Evolutionary conservation across 768 basidiomycete genomes (phyloP).

Genomic region (Hericium rajendrae): DNA sequence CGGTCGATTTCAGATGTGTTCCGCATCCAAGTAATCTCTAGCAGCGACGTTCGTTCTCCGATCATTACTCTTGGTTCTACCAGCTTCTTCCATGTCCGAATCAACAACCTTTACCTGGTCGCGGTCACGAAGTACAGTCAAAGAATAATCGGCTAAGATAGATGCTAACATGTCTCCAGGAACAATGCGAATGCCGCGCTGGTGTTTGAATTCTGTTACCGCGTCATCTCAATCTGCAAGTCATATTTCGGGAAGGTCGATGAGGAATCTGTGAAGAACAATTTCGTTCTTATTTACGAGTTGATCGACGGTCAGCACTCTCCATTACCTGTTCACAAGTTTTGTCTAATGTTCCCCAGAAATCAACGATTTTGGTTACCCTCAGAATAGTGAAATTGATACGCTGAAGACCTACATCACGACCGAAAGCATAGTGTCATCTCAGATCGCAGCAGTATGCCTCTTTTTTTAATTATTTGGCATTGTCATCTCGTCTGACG

Average conservation of each 20-base stretch:
- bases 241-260: constrained; percentile 98
- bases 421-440: constrained; percentile 87
- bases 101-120: constrained; percentile 93
- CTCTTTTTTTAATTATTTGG: background rate
- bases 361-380: constrained; percentile 98
- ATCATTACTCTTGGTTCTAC: constrained; percentile 97
- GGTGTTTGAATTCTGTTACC: constrained; percentile 96
- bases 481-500: background rate
- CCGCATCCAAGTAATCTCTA: constrained; percentile 97
- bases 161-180: constrained; percentile 29
- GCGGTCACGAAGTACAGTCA: constrained; percentile 83
- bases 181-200: constrained; percentile 96
- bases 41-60: constrained; percentile 92
- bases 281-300: constrained; percentile 97
- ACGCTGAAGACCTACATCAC: constrained; percentile 97
- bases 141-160: background rate
- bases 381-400: constrained; percentile 97
- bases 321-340: background rate
- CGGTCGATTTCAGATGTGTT: constrained; percentile 97
- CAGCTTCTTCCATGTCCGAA: constrained; percentile 95
- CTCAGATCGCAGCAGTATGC: constrained; percentile 73
- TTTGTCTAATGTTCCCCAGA: constrained; percentile 35
- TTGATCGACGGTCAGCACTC: constrained; percentile 76
- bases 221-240: constrained; percentile 89
- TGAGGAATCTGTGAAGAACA: constrained; percentile 97